Conservation (phyloP, 2,329 filamentous ascomycete species). For the Fusarium secorum region DNA sequence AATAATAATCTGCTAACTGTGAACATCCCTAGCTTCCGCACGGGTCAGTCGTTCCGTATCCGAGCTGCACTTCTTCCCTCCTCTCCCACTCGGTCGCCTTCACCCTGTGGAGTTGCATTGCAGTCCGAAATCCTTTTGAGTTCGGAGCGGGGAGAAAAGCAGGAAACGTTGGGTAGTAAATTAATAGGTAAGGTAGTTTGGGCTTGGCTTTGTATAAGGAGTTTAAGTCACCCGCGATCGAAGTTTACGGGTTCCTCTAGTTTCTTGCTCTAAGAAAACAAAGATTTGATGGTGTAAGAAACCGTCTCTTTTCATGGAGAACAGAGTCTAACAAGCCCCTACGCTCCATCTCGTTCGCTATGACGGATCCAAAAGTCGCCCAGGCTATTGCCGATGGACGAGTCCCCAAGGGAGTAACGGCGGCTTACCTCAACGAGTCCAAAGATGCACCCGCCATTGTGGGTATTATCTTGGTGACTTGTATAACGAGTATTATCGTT, state of each 20-base stretch:
- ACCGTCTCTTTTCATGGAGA: conserved; percentile 2
- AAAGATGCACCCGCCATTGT: conserved; percentile 49
- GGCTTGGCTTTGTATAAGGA: conserved; percentile 22
- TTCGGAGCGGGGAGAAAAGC: background rate
- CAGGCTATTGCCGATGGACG: conserved; percentile 48
- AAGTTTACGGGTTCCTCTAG: background rate
- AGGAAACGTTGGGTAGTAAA: background rate
- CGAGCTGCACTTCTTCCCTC: background rate
- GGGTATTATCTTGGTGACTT: conserved; percentile 50
- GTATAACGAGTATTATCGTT: conserved; percentile 47
- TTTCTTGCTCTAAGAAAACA: background rate
- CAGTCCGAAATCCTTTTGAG: background rate
- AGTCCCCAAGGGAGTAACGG: conserved; percentile 47
- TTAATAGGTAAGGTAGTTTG: background rate
- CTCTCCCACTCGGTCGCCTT: background rate
- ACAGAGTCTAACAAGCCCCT: background rate
- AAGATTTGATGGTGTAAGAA: background rate
- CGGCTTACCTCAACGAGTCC: conserved; percentile 48
- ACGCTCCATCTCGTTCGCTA: conserved; percentile 5
- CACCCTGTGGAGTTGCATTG: background rate
- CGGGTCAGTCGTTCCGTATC: background rate
- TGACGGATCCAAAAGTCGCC: conserved; percentile 40
- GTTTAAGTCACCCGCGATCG: background rate
- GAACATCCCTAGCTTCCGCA: background rate
- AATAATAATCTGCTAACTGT: background rate